Conservation (phyloP, 352 stramenopile genomes). For the Phytophthora citrophthora region DNA sequence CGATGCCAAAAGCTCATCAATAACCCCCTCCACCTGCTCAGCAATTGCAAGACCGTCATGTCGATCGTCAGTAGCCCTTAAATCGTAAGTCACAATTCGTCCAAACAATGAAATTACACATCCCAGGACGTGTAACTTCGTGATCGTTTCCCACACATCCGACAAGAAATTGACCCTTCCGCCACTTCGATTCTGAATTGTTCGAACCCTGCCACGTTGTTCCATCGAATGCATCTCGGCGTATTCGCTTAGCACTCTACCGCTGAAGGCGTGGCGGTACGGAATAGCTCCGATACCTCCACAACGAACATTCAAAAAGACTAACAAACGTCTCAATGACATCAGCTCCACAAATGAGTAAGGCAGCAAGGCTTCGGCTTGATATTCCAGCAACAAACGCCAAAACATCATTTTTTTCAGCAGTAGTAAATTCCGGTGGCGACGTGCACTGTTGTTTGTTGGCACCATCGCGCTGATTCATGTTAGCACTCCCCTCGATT, state of each 20-base stretch:
- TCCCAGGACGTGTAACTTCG: slow-evolving; percentile 15
- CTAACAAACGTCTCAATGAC: too few relatives aligned
- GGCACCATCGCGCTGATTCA: too few relatives aligned
- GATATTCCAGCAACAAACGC: too few relatives aligned
- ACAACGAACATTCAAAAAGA: too few relatives aligned
- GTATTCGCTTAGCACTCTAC: slow-evolving; percentile 15
- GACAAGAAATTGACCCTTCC: slow-evolving; percentile 19
- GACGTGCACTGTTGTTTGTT: too few relatives aligned
- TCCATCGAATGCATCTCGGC: slow-evolving; percentile 1
- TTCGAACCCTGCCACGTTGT: slow-evolving; percentile 3
- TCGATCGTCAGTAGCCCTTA: slow-evolving; percentile 4
- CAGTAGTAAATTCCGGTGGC: too few relatives aligned
- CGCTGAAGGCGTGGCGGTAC: too few relatives aligned
- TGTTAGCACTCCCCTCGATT: too few relatives aligned
- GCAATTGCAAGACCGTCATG: slow-evolving; percentile 17
- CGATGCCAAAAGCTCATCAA: slow-evolving; percentile 3
- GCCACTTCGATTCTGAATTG: slow-evolving; percentile 8
- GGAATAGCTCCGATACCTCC: too few relatives aligned
- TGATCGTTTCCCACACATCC: slow-evolving; percentile 14
- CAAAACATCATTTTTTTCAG: too few relatives aligned
- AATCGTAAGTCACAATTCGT: slow-evolving; percentile 1
- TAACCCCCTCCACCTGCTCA: slow-evolving; percentile 14
- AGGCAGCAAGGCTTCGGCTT: too few relatives aligned
- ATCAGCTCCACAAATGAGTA: too few relatives aligned
- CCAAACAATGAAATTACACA: slow-evolving; percentile 10